Percentiles rank a stretch among this genome's conserved stretches.
Evolutionary conservation across 73 alveolate genomes (phyloP).

Genomic region (Diophrys sp.): DNA sequence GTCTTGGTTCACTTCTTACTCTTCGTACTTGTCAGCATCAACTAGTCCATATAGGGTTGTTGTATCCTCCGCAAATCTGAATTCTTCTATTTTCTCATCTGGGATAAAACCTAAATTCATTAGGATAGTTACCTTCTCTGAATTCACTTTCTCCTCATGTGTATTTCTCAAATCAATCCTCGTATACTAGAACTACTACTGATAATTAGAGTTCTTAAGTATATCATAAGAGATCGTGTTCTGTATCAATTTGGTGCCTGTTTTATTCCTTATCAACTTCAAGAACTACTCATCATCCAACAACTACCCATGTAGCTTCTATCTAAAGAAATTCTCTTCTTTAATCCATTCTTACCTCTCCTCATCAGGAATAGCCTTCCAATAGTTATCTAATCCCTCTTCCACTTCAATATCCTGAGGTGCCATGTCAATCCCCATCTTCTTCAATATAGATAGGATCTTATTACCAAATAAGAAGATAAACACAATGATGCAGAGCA

Average conservation of each 20-base stretch:
- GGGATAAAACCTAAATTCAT: conserved; percentile 31
- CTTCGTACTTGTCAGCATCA: too few relatives aligned
- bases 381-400: background rate
- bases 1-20: too few relatives aligned
- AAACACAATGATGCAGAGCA: conserved; percentile 10
- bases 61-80: conserved; percentile 12
- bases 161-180: conserved; percentile 10
- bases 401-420: background rate
- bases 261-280: too few relatives aligned
- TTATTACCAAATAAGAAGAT: conserved; percentile 7
- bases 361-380: background rate
- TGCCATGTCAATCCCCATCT: background rate
- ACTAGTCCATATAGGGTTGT: background rate
- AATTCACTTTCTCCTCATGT: conserved; percentile 23
- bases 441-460: background rate
- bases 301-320: background rate
- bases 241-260: background rate
- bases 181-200: conserved; percentile 35
- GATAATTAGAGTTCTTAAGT: conserved; percentile 16
- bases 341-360: background rate
- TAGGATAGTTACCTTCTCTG: conserved; percentile 24
- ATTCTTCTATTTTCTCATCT: conserved; percentile 20
- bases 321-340: background rate
- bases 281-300: background rate
- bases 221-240: conserved; percentile 21